Evolutionary conservation across 2,329 filamentous ascomycete genomes (phyloP), one percentile per base, ranked within the genome.

Genomic region (Boeremia lycopersici): DNA sequence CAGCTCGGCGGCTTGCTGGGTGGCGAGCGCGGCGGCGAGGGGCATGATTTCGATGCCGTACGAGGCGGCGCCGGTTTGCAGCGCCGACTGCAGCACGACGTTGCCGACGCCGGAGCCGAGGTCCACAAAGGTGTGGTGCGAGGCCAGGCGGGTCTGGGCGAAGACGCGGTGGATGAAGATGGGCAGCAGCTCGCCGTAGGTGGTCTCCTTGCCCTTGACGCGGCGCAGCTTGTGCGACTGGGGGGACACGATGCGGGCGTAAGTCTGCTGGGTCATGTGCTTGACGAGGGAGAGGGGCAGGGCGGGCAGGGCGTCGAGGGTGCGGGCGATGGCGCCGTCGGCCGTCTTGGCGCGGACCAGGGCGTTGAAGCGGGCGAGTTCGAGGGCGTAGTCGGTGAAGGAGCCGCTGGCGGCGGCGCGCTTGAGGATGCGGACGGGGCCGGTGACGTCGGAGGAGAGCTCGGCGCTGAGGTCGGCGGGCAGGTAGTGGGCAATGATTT

Each of bases 21-120:
- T 86, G 7, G 91, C 95, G 29, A 96, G 84, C 51, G 88, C 86
- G 78, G 89, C 93, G 2, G 93, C 91, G 57, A 95, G 96, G 53
- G 89, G 84, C 91, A 97, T 96, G 82, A 96, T 91, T 75, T 99
- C 95, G 68, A 93, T 96, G 26, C 95, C 95, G 88, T 92, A 97
- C 74, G 89, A 93, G 72, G 96, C 91, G 73, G 92, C 96, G 15
- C 95, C 95, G 47, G 93, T 87, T 74, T 99, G 91, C 17, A 99
- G 83, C 0, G 95, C 95, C 2, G 93, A 92, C 74, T 99, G 95
- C 45, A 99, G 80, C 25, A 95, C 92, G 2, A 98, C 93, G 71
- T 98, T 99, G 42, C 93, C 95, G 13, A 98, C 95, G 28, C 95
- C 95, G 2, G 93, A 98, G 43, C 95, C 95, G 12, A 99, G 83